These are phyloP conservation scores for Sarocladiaceae sp. DNA, from an alignment of 2,329 filamentous ascomycete species.

Conservation along the genomic window DNA sequence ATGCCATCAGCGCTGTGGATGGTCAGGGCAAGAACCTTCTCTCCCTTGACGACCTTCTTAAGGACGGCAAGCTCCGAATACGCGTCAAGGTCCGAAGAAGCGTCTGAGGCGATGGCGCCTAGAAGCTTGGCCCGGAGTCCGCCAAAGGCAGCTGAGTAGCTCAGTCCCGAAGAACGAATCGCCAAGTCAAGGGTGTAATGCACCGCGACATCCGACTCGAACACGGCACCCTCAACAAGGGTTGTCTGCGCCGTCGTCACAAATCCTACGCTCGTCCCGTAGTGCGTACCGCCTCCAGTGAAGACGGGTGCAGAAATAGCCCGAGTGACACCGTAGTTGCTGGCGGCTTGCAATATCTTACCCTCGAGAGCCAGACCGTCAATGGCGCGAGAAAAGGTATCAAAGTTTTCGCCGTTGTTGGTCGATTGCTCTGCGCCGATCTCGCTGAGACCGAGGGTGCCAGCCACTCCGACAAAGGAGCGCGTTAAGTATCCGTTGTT, in stretches of 20 bases:
- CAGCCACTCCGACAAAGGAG: constrained; percentile 55
- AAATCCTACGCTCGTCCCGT: constrained; percentile 55
- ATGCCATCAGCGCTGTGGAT: constrained; percentile 60
- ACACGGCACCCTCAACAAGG: constrained; percentile 44
- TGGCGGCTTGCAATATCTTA: constrained; percentile 48
- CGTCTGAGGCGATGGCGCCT: constrained; percentile 36
- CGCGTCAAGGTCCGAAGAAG: constrained; percentile 23
- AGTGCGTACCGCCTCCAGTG: constrained; percentile 34
- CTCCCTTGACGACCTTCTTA: constrained; percentile 46
- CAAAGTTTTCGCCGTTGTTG: constrained; percentile 41
- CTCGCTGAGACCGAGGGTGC: constrained; percentile 54
- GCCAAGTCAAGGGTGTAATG: constrained; percentile 50
- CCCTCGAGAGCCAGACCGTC: constrained; percentile 50
- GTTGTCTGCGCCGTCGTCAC: constrained; percentile 40
- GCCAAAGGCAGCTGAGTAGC: constrained; percentile 49
- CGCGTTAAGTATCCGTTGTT: constrained; percentile 54
- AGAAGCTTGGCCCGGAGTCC: constrained; percentile 48
- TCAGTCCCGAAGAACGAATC: constrained; percentile 35
- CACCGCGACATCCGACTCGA: constrained; percentile 46
- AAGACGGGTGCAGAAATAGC: constrained; percentile 51
- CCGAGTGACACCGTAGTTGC: constrained; percentile 50
- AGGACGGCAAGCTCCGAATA: constrained; percentile 46
- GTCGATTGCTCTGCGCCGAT: constrained; percentile 52
- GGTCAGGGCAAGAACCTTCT: constrained; percentile 49
- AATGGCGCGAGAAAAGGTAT: constrained; percentile 50